A percentile compares a stretch with the other conserved stretches of the same genome.
These are phyloP conservation scores for Diaporthe batatas DNA, from an alignment of 2,329 filamentous ascomycete genomes.

Conservation along the genomic window DNA sequence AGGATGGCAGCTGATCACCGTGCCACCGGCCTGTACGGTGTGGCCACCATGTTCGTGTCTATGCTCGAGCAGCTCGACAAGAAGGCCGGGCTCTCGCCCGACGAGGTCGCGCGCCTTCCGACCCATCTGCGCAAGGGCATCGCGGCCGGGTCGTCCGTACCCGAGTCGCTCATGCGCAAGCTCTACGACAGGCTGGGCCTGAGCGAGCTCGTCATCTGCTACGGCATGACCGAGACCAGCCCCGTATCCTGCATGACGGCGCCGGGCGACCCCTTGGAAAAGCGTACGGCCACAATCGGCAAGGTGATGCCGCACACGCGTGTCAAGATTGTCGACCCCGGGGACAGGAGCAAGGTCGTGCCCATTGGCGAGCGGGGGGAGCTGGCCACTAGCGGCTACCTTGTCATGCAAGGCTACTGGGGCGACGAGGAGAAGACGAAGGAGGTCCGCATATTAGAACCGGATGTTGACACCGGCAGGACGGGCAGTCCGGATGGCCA, in stretches of 20 bases:
- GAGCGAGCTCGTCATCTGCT: conserved; percentile 89
- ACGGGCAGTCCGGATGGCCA: conserved; percentile 39
- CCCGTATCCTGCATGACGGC: conserved; percentile 86
- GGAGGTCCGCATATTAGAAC: conserved; percentile 69
- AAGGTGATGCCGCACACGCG: conserved; percentile 84
- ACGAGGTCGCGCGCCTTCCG: conserved; percentile 47
- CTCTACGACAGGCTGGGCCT: conserved; percentile 82
- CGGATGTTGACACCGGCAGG: conserved; percentile 44
- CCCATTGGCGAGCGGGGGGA: conserved; percentile 80
- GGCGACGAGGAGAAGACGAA: conserved; percentile 77
- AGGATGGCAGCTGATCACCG: conserved; percentile 64
- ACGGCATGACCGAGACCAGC: conserved; percentile 94
- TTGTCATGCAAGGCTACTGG: conserved; percentile 94
- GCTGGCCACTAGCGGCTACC: conserved; percentile 85
- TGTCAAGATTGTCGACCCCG: conserved; percentile 80
- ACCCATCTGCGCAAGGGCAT: conserved; percentile 84
- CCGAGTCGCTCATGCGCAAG: conserved; percentile 82
- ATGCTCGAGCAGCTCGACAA: conserved; percentile 79
- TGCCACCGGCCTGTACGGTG: conserved; percentile 82
- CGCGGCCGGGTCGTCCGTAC: conserved; percentile 88
- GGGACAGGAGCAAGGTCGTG: conserved; percentile 70
- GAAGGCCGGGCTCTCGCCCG: conserved; percentile 14
- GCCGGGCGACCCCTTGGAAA: conserved; percentile 79
- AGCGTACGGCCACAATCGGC: conserved; percentile 83
- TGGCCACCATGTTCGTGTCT: conserved; percentile 94